Evolutionary conservation across 768 basidiomycete genomes (phyloP).

Genomic region (Kwoniella heveanensis): DNA sequence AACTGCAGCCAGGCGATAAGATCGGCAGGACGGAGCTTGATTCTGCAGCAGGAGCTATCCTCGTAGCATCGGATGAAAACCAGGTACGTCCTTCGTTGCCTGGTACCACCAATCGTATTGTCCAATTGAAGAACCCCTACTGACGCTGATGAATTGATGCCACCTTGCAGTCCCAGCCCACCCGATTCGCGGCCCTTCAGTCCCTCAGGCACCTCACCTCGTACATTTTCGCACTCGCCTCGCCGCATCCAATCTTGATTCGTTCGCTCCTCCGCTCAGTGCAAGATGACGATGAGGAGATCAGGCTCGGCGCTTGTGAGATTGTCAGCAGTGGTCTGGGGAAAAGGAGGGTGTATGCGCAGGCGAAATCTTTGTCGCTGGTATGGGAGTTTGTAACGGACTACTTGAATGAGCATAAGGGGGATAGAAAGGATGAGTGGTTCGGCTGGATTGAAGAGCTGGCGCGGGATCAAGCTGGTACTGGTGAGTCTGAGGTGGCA

Average conservation of each 20-base stretch:
- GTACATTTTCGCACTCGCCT: background rate
- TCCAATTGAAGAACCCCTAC: too few relatives aligned
- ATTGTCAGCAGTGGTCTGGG: slow-evolving; percentile 34
- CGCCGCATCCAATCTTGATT: slow-evolving; percentile 18
- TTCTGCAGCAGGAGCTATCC: background rate
- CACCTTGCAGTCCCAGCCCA: slow-evolving; percentile 31
- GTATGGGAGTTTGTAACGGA: slow-evolving; percentile 41
- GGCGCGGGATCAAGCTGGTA: slow-evolving; percentile 11
- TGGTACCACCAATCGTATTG: too few relatives aligned
- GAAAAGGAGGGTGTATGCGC: slow-evolving; percentile 14
- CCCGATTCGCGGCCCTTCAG: slow-evolving; percentile 27
- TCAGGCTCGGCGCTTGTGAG: slow-evolving; percentile 31
- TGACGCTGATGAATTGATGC: background rate
- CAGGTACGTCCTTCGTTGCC: slow-evolving; percentile 31
- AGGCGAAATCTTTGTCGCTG: slow-evolving; percentile 28
- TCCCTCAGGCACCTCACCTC: slow-evolving; percentile 28
- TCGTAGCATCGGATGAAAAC: slow-evolving; percentile 17
- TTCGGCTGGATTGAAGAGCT: slow-evolving; percentile 10
- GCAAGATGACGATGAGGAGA: slow-evolving; percentile 52
- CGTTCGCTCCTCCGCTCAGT: slow-evolving; percentile 33
- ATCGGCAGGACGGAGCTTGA: background rate
- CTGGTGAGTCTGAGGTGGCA: slow-evolving; percentile 15
- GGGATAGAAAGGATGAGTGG: slow-evolving; percentile 11
- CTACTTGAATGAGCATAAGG: slow-evolving; percentile 5
- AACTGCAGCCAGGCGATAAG: background rate